Conservation (phyloP, 495 filamentous ascomycete species). For the Penicillium mononematosum region DNA sequence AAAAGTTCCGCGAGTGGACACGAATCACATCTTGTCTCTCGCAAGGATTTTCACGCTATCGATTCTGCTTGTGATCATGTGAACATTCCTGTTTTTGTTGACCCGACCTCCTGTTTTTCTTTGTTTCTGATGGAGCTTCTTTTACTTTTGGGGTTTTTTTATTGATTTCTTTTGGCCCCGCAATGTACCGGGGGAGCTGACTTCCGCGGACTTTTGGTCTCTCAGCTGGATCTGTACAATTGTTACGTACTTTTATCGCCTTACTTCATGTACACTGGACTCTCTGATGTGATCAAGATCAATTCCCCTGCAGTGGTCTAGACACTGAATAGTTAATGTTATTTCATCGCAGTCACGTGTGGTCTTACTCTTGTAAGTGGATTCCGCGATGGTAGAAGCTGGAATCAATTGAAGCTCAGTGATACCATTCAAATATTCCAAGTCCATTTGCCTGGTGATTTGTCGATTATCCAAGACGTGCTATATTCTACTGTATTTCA, state of each 20-base stretch:
- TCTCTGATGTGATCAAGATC: conserved; percentile 4
- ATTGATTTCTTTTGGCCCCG: neutral
- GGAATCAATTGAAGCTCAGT: neutral
- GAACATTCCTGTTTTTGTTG: conserved; percentile 20
- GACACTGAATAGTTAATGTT: neutral
- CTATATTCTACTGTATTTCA: neutral
- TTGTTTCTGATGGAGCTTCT: neutral
- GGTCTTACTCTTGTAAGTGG: neutral
- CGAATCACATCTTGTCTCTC: conserved; percentile 17
- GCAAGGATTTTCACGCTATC: conserved; percentile 30
- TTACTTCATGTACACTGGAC: conserved; percentile 7
- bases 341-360: conserved; percentile 3
- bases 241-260: conserved; percentile 12
- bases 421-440: neutral
- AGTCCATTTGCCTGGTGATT: neutral
- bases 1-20: conserved; percentile 21
- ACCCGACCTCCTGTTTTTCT: conserved; percentile 1
- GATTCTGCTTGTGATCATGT: conserved; percentile 35
- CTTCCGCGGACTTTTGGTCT: conserved; percentile 9
- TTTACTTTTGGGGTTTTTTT: conserved; percentile 4
- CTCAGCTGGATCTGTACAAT: conserved; percentile 8
- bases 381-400: neutral
- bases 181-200: conserved; percentile 3
- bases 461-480: neutral
- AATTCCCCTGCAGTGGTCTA: conserved; percentile 9